Evolutionary conservation across 179 eudicot genomes (phyloP).

Genomic region (Dionaea muscipula): DNA sequence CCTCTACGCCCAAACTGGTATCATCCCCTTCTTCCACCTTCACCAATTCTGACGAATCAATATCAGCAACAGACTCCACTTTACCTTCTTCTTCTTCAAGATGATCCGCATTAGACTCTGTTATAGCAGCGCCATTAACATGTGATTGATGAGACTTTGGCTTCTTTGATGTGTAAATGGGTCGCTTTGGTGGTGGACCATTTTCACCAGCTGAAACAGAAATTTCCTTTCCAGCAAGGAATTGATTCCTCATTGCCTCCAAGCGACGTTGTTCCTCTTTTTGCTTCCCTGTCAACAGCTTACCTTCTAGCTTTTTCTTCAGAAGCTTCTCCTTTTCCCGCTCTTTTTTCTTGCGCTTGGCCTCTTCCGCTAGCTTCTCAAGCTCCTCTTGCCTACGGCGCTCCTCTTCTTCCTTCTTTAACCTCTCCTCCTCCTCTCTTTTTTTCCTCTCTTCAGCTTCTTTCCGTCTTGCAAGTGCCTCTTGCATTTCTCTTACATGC

Average conservation of each 20-base stretch:
- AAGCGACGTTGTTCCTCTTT: conserved; percentile 71
- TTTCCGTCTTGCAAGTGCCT: conserved; percentile 61
- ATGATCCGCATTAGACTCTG: conserved; percentile 28
- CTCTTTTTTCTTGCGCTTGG: conserved; percentile 56
- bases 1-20: conserved; percentile 21
- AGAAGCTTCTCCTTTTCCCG: conserved; percentile 67
- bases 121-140: conserved; percentile 26
- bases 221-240: conserved; percentile 43
- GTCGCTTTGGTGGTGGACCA: conserved; percentile 47
- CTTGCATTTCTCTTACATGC: conserved; percentile 85
- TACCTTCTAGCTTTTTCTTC: conserved; percentile 70
- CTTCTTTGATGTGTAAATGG: conserved; percentile 54
- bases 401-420: conserved; percentile 87
- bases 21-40: conserved; percentile 31
- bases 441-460: conserved; percentile 61
- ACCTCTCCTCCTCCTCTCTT: conserved; percentile 78
- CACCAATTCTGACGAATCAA: conserved; percentile 36
- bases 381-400: conserved; percentile 53
- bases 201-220: conserved; percentile 35
- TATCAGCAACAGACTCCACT: conserved; percentile 27
- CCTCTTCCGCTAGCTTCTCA: conserved; percentile 70
- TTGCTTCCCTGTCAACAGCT: conserved; percentile 69
- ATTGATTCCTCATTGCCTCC: conserved; percentile 77
- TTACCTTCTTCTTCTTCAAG: conserved; percentile 27
- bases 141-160: conserved; percentile 40